These are phyloP conservation scores for Tuber melanosporum DNA, from an alignment of 495 filamentous ascomycete genomes.

Conservation along the genomic window DNA sequence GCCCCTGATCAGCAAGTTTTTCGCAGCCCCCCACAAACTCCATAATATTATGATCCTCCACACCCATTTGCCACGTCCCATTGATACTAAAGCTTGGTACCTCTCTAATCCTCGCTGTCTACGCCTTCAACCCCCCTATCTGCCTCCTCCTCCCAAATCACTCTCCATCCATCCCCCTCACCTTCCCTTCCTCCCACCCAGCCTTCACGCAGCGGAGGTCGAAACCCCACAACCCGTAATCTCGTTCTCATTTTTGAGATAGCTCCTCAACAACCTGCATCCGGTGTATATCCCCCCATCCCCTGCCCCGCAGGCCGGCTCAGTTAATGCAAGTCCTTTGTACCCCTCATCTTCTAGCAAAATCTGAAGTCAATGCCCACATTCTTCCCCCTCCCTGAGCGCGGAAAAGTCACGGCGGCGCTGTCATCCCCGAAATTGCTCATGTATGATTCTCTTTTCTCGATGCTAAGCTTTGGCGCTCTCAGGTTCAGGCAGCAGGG, in stretches of 20 bases:
- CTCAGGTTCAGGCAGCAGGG: conserved; percentile 75
- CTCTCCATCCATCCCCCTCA: conserved; percentile 55
- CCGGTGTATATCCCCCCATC: conserved; percentile 49
- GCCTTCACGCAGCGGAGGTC: conserved; percentile 55
- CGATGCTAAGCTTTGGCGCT: conserved; percentile 51
- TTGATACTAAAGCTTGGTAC: conserved; percentile 72
- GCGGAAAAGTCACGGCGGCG: conserved; percentile 51
- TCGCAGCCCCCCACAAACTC: conserved; percentile 36
- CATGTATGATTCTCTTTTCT: conserved; percentile 54
- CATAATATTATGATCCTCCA: conserved; percentile 54
- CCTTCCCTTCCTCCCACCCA: conserved; percentile 56
- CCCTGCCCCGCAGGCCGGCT: conserved; percentile 62
- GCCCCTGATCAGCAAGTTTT: conserved; percentile 1
- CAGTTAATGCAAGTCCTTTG: conserved; percentile 67
- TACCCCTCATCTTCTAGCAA: conserved; percentile 68
- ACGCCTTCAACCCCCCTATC: conserved; percentile 63
- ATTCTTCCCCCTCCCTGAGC: conserved; percentile 47
- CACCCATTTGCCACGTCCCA: conserved; percentile 55
- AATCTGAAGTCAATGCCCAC: conserved; percentile 69
- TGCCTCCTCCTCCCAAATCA: conserved; percentile 57
- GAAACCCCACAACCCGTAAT: conserved; percentile 61
- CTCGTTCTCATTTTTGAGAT: conserved; percentile 73
- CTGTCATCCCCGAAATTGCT: conserved; percentile 57
- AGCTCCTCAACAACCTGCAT: conserved; percentile 60
- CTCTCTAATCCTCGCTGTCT: conserved; percentile 54